A percentile compares a stretch with the other conserved stretches of the same genome.
phyloP scores from a whole-genome alignment of 306 rosid species.

The Lathyrus aphaca region DNA sequence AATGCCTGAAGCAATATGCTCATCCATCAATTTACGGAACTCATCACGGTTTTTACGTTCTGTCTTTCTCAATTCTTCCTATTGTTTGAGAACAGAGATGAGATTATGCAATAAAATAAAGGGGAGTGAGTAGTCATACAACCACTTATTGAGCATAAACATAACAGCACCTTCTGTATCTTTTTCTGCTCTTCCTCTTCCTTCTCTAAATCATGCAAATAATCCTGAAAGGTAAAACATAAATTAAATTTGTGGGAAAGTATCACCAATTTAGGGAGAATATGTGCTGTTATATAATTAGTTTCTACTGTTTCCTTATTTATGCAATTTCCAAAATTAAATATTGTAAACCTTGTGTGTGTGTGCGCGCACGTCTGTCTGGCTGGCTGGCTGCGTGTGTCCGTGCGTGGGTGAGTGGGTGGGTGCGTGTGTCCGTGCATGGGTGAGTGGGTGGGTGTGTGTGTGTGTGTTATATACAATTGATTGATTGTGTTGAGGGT shows the following conservation, averaged over 20 bases:
- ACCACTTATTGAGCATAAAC: constrained; percentile 29
- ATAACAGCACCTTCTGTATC: constrained; percentile 72
- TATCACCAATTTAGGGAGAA: constrained; percentile 1
- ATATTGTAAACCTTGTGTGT: not conserved
- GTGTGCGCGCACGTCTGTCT: not conserved
- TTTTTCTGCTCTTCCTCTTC: constrained; percentile 95
- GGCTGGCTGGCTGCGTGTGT: not conserved
- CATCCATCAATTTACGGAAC: constrained; percentile 92
- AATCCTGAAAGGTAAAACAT: constrained; percentile 57
- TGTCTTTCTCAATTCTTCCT: constrained; percentile 88
- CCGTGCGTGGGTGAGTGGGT: not conserved
- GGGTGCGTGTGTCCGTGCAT: not conserved
- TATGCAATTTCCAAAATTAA: constrained; percentile 1
- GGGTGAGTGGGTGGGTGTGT: too few species aligned
- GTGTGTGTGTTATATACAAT: not conserved
- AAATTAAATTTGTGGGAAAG: constrained; percentile 34
- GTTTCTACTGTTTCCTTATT: constrained; percentile 3
- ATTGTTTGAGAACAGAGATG: constrained; percentile 47
- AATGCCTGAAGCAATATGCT: constrained; percentile 67
- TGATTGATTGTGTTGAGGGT: not conserved
- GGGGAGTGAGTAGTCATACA: constrained; percentile 13
- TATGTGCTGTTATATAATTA: constrained; percentile 7
- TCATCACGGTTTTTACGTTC: constrained; percentile 94
- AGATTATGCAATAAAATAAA: constrained; percentile 38
- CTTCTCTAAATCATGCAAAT: constrained; percentile 76